Evolutionary conservation across 2,329 filamentous ascomycete species (phyloP), one percentile per base, ranked within the genome.

Genomic region (Sordariomycetes sp.): DNA sequence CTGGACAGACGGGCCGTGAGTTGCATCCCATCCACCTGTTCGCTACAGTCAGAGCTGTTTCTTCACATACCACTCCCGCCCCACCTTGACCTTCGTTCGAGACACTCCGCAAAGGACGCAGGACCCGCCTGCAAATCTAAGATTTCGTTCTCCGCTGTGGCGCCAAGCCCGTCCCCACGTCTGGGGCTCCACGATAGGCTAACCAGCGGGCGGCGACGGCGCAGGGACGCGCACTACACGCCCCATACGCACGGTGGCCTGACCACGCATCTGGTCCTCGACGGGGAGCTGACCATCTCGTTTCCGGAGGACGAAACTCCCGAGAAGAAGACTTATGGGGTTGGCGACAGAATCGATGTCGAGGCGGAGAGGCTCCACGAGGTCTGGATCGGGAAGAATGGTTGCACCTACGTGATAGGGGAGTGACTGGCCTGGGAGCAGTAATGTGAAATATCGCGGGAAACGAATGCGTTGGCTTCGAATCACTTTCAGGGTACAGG

Each of bases 1-100:
- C 2, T 90, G 87, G 86, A 83, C 79, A 8, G 87, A 90, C 69
- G 72, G 76, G 24, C 82, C 85, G 86, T 89, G 78, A 68, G 82
- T 78, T 32, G 46, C 28, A 25, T 46, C 40, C 40, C n/a, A n/a
- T n/a, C 40, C 40, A 18, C 28, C n/a, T 28, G 60, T 25, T 22
- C 37, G n/a, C 54, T 20, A 25, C 40, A 53, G n/a, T 57, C 16
- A n/a, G 40, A 16, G 16, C 5, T 18, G 16, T 46, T 2, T 46
- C 7, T n/a, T n/a, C 16, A 18, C 16, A 46, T 50, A n/a, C 20
- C 8, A 8, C 46, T 37, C 22, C 20, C 11, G n/a, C 46, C 46
- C 46, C 40, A 46, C 40, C 18, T 46, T n/a, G 5, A n/a, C 5
- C 28, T n/a, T 16, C 40, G 6, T n/a, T n/a, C 18, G 40, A 16